Evolutionary conservation across 331 rosid species (phyloP), one percentile per base, ranked within the genome.

Genomic region (Stylosanthes scabra): DNA sequence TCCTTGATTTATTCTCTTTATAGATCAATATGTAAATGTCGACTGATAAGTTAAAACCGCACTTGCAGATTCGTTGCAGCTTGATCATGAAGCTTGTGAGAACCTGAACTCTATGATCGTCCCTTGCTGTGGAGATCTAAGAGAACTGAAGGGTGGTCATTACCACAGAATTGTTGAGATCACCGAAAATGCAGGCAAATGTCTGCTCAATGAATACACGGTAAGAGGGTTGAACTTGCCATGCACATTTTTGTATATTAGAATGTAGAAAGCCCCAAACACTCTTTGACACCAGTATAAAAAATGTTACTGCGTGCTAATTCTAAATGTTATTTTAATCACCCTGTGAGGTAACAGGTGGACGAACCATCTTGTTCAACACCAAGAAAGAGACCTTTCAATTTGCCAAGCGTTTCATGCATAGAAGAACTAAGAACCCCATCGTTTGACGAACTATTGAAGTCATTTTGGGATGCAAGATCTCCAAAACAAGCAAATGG

Each of bases 321-420:
- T 68, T 61, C 7, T 34, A 34, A 34, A 2, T 73, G 61, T 51
- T 79, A 16, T 56, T 64, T 57, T 39, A 78, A 66, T 67, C 65
- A 27, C 69, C 42, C 12, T 37, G 13, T 37, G 64, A 40, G 46
- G 27, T 20, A 66, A 11, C 78, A 93, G 98, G 93, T 93, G 56
- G 98, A 96, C 29, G 98, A 92, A 85, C 97, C 98, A 72, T 96
- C 99, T 49, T 96, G 99, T 86, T 96, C 98, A 68, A 96, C 96
- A 13, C 99, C 98, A 5, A 88, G 87, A 80, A 88, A 86, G 80
- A 89, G 99, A 76, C 82, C 88, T 27, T 90, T 96, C 86, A 92
- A 90, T 84, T 86, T 96, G 69, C 98, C 98, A 0, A 90, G 93
- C 59, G 78, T 87, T 55, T 81, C 86, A 42, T 90, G 98, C 29